Evolutionary conservation across 768 basidiomycete genomes (phyloP), one percentile per base, ranked within the genome.

Genomic region (Boletales sp.): DNA sequence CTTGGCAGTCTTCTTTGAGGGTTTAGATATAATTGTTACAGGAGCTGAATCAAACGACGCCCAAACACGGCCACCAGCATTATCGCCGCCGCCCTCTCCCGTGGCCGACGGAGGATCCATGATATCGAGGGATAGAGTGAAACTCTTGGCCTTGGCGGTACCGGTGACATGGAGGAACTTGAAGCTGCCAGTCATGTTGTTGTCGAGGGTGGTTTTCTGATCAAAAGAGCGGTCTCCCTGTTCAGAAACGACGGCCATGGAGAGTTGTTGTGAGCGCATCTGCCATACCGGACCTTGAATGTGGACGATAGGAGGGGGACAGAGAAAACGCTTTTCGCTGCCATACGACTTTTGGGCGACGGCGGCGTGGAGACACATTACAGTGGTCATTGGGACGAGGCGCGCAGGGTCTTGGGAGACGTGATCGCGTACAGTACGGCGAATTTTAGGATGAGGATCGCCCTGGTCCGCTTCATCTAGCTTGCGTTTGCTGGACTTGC

Each of bases 281-380:
- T 88, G 86, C 82, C 85, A 84, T 35, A 86, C 83, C 3, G 93
- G 89, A 17, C 92, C 91, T 60, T 92, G 89, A 56, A 94, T 90
- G 58, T 91, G 89, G 30, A 97, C 90, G 50, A 95, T 82, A 9
- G 94, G 94, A 4, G 94, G 93, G 9, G 94, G 94, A 61, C 90
- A 92, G 34, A 97, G 80, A 65, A 94, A 93, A 50, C 94, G 86
- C 68, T 94, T 94, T 73, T 96, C 94, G 67, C 87, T 91, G 45
- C 91, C 91, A 65, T 96, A 96, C 11, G 91, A 94, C 72, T 96
- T 96, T 73, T 96, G 94, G 2, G 91, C 94, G 44, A 94, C 91
- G 31, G 90, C 90, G 21, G 93, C 91, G 62, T 95, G 93, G 46
- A 94, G 76, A 58, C 89, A 92, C 54, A 91, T 82, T 31, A 93